These are phyloP conservation scores for Salpingoeca rosetta DNA, from an alignment of 78 protist genomes.

Conservation along the genomic window DNA sequence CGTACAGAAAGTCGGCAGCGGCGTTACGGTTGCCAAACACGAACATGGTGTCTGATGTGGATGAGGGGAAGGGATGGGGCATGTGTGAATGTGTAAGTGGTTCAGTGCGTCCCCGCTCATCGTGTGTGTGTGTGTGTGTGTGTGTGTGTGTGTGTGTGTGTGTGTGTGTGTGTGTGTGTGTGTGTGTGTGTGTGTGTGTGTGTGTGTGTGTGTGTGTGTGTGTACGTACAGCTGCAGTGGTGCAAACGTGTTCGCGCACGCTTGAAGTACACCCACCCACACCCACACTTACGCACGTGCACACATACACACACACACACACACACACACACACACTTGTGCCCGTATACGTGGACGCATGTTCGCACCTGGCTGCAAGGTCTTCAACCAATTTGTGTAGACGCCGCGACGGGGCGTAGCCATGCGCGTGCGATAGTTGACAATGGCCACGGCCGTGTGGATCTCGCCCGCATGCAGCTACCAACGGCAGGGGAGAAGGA, in stretches of 20 bases:
- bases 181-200: background rate
- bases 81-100: background rate
- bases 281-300: background rate
- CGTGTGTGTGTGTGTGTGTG: background rate
- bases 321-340: background rate
- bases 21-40: conserved; percentile 13
- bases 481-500: background rate
- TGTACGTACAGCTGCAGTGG: background rate
- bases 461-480: background rate
- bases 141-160: background rate
- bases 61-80: background rate
- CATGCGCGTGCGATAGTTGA: conserved; percentile 14
- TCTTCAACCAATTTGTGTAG: background rate
- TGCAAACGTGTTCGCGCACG: background rate
- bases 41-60: background rate
- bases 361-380: background rate
- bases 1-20: conserved; percentile 2
- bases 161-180: background rate
- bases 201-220: background rate
- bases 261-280: background rate
- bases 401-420: conserved; percentile 5
- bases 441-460: conserved; percentile 24
- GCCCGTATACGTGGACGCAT: background rate
- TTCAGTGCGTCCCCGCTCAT: too few relatives aligned
- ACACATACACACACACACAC: background rate